Conservation (phyloP, 805 yeast species). For the Saturnispora diversa region DNA sequence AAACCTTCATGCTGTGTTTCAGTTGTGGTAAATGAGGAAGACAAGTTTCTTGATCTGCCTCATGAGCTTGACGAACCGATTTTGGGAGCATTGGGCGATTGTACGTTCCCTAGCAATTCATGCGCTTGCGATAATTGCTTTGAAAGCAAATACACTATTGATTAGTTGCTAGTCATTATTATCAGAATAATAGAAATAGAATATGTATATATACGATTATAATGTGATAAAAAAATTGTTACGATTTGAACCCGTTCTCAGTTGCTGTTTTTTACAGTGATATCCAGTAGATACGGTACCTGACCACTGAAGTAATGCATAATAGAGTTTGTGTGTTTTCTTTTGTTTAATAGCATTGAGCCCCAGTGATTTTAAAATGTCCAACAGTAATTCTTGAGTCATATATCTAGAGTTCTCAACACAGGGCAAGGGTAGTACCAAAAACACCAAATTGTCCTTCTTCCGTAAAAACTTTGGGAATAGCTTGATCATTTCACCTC, state of each 20-base stretch:
- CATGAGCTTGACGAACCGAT: conserved; percentile 11
- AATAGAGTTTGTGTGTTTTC: conserved; percentile 63
- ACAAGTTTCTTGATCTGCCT: neutral
- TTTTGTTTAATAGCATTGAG: conserved; percentile 40
- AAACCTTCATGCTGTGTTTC: too few relatives aligned
- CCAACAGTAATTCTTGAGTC: conserved; percentile 10
- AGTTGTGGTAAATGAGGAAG: neutral
- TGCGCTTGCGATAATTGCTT: conserved; percentile 29
- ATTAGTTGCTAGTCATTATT: too few relatives aligned
- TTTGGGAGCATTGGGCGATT: conserved; percentile 22
- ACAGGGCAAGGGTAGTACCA: conserved; percentile 88
- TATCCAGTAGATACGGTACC: conserved; percentile 22
- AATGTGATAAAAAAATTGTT: conserved; percentile 60
- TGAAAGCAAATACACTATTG: conserved; percentile 26
- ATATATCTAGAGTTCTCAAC: conserved; percentile 74
- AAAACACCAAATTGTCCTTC: conserved; percentile 42
- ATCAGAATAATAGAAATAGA: too few relatives aligned
- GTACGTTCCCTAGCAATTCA: conserved; percentile 27
- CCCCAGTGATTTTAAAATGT: conserved; percentile 54
- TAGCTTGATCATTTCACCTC: conserved; percentile 73
- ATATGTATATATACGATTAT: too few relatives aligned
- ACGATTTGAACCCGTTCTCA: conserved; percentile 48
- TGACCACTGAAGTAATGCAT: conserved; percentile 54
- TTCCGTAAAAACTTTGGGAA: conserved; percentile 45
- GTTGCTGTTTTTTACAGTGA: conserved; percentile 36